Percentiles rank a stretch among this genome's conserved stretches.
Evolutionary conservation across 2,329 filamentous ascomycete genomes (phyloP).

Genomic region (Neonectria hederae): DNA sequence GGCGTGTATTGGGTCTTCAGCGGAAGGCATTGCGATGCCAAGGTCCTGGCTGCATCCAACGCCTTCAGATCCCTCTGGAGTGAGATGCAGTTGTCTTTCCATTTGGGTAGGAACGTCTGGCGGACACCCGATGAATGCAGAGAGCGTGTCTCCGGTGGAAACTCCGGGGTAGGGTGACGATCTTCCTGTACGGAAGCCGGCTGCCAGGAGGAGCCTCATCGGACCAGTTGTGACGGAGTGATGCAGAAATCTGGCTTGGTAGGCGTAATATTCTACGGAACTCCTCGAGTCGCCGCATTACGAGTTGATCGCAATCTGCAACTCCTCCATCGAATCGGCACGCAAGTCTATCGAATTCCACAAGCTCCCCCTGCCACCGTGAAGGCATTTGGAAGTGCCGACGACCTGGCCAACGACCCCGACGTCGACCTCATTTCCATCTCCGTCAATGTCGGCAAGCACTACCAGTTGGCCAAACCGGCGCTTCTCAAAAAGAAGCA

Average conservation of each 20-base stretch:
- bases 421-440: constrained; percentile 63
- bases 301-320: constrained; percentile 58
- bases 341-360: constrained; percentile 53
- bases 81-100: neutral
- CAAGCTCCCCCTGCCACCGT: constrained; percentile 49
- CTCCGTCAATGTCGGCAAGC: constrained; percentile 59
- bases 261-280: neutral
- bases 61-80: neutral
- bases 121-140: neutral
- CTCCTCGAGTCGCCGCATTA: constrained; percentile 50
- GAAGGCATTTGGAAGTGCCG: constrained; percentile 57
- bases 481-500: constrained; percentile 51
- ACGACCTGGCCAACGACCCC: constrained; percentile 55
- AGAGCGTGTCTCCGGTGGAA: neutral
- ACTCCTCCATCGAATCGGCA: constrained; percentile 55
- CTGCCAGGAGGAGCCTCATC: no score
- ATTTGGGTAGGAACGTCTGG: neutral
- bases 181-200: neutral
- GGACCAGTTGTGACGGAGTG: neutral
- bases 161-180: neutral
- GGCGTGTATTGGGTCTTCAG: neutral
- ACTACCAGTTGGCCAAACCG: constrained; percentile 53
- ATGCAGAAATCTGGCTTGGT: no score
- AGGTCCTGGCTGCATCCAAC: neutral
- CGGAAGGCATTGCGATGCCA: neutral